phyloP scores from a whole-genome alignment of 1,284 basidiomycete genomes.

The Bondarzewia mesenterica region DNA sequence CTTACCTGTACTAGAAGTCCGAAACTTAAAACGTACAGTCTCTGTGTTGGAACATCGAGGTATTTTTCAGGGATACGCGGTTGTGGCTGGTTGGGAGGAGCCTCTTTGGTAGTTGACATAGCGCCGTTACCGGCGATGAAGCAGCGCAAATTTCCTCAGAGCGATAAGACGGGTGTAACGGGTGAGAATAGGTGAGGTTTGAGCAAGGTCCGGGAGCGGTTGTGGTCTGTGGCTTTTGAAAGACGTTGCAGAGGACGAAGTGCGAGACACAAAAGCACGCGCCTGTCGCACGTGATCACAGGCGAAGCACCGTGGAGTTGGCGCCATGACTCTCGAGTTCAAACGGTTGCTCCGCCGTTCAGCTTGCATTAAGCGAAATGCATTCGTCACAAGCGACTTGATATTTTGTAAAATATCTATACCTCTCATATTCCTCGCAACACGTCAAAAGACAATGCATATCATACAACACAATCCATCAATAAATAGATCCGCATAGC shows the following conservation, averaged over 20 bases:
- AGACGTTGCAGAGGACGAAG: not conserved
- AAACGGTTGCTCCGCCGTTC: too few species aligned
- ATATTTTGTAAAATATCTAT: too few species aligned
- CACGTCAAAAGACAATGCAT: too few species aligned
- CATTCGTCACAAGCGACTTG: too few species aligned
- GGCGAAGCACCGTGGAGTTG: too few species aligned
- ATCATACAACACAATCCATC: not conserved
- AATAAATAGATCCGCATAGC: not conserved
- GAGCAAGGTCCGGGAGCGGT: too few species aligned
- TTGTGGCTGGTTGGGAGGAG: slow-evolving; percentile 5
- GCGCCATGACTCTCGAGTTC: too few species aligned
- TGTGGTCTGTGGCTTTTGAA: not conserved
- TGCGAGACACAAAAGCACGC: not conserved
- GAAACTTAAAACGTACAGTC: slow-evolving; percentile 37
- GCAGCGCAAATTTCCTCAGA: not conserved
- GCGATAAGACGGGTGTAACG: too few species aligned
- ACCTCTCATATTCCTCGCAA: too few species aligned
- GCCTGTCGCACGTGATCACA: not conserved
- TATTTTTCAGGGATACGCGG: slow-evolving; percentile 26
- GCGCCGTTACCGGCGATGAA: not conserved
- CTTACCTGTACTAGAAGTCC: slow-evolving; percentile 37
- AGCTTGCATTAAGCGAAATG: too few species aligned
- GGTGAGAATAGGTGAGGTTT: too few species aligned
- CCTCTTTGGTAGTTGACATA: slow-evolving; percentile 12
- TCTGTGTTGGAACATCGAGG: slow-evolving; percentile 35